Conservation (phyloP, 192 early-diverging fungal species). For the Linnemannia schmuckeri region DNA sequence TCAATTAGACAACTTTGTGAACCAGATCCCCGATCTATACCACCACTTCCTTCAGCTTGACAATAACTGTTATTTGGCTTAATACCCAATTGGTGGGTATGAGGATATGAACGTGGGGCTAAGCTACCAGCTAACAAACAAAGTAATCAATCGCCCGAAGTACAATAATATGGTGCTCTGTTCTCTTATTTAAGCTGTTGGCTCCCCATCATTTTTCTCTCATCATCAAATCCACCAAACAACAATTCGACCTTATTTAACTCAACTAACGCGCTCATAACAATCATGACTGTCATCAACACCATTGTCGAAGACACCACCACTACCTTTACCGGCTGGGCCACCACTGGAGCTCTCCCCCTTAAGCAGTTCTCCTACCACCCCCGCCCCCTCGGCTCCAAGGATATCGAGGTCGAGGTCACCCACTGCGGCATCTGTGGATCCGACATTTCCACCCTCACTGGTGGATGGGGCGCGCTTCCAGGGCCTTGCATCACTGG, state of each 20-base stretch:
- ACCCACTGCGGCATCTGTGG: conserved; percentile 85
- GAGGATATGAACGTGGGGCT: too few relatives aligned
- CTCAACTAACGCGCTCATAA: background rate
- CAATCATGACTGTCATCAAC: background rate
- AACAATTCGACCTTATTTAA: background rate
- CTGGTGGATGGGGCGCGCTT: conserved; percentile 68
- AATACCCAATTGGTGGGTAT: too few relatives aligned
- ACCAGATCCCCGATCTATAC: too few relatives aligned
- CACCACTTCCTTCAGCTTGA: too few relatives aligned
- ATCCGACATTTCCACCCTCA: conserved; percentile 78
- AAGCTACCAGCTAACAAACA: too few relatives aligned
- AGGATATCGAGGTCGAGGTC: conserved; percentile 83
- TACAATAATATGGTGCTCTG: too few relatives aligned
- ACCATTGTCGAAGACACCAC: conserved; percentile 59
- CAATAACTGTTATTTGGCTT: too few relatives aligned
- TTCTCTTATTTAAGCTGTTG: background rate
- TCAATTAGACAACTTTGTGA: too few relatives aligned
- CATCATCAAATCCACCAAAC: background rate
- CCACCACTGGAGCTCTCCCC: conserved; percentile 17
- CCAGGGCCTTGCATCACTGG: conserved; percentile 44
- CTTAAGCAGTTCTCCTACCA: conserved; percentile 65
- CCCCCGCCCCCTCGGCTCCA: conserved; percentile 67
- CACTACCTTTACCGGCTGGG: conserved; percentile 64
- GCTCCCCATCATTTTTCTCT: background rate
- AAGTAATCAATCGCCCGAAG: too few relatives aligned